A percentile compares a stretch with the other conserved stretches of the same genome.
Conservation (phyloP, 1,139 yeast genomes). For the Yamadazyma sp. region DNA sequence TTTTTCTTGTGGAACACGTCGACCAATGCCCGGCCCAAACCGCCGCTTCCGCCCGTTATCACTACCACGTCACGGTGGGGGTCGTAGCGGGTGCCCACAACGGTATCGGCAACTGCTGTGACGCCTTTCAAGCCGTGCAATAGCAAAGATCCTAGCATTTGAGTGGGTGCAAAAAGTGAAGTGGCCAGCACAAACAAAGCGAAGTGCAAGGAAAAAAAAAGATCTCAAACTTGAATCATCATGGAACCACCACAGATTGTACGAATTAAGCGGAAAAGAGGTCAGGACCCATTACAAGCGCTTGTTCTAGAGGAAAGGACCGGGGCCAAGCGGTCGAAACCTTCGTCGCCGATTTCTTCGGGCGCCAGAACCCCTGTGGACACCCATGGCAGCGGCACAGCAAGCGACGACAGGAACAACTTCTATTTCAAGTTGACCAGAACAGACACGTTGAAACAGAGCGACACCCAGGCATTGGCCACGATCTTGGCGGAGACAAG, state of each 20-base stretch:
- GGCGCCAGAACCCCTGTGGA: slow-evolving; percentile 18
- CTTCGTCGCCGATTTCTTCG: slow-evolving; percentile 33
- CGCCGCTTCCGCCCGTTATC: slow-evolving; percentile 82
- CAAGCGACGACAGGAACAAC: slow-evolving; percentile 11
- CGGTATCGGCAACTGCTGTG: slow-evolving; percentile 29
- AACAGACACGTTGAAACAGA: slow-evolving; percentile 48
- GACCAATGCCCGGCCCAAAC: slow-evolving; percentile 72
- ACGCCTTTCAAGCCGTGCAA: slow-evolving; percentile 27
- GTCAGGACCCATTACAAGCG: slow-evolving; percentile 86
- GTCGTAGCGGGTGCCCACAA: slow-evolving; percentile 54
- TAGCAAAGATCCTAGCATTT: slow-evolving; percentile 11
- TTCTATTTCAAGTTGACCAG: slow-evolving; percentile 61
- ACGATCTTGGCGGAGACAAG: slow-evolving; percentile 15
- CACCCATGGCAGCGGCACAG: too few relatives aligned
- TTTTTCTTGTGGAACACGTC: neutral
- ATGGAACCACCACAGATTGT: slow-evolving; percentile 63
- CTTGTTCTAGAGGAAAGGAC: slow-evolving; percentile 46
- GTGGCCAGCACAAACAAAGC: neutral
- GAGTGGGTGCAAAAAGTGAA: slow-evolving; percentile 1
- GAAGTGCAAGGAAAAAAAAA: slow-evolving; percentile 1
- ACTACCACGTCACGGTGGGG: slow-evolving; percentile 57
- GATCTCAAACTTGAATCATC: neutral
- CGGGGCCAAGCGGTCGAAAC: slow-evolving; percentile 45
- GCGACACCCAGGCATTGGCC: slow-evolving; percentile 11
- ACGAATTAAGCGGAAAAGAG: slow-evolving; percentile 80